Evolutionary conservation across 176 grass and related monocot species (phyloP).

Genomic region (Paspalum vaginatum): DNA sequence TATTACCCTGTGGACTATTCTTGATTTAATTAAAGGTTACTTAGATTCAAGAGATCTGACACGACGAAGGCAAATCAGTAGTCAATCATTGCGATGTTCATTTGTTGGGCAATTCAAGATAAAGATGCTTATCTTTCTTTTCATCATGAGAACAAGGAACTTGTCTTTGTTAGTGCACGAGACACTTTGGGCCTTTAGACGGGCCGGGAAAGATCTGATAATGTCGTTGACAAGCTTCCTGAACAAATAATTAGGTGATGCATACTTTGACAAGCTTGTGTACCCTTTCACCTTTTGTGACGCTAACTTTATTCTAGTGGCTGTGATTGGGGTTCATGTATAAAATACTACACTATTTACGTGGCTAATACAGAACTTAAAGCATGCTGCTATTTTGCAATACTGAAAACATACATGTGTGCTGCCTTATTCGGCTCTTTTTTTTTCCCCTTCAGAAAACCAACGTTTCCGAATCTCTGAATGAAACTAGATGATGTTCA

Average conservation of each 20-base stretch:
- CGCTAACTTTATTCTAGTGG: conserved; percentile 16
- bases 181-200: conserved; percentile 19
- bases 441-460: conserved; percentile 40
- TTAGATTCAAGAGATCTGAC: background rate
- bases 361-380: conserved; percentile 5
- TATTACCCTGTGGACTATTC: too few species aligned
- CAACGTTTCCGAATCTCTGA: conserved; percentile 49
- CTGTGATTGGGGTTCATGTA: background rate
- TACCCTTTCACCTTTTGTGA: conserved; percentile 22
- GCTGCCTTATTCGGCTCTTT: background rate
- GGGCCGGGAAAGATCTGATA: background rate
- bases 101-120: background rate
- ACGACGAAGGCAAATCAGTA: background rate
- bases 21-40: background rate
- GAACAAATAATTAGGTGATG: background rate
- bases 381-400: conserved; percentile 3
- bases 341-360: background rate
- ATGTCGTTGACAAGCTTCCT: conserved; percentile 6
- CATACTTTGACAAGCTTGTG: background rate
- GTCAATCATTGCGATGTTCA: background rate
- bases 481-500: conserved; percentile 47
- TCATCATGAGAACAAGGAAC: background rate
- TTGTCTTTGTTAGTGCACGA: background rate
- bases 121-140: background rate
- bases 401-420: background rate